Conservation (phyloP, 164 flowering plant genomes). For the Vitis rotundifolia region DNA sequence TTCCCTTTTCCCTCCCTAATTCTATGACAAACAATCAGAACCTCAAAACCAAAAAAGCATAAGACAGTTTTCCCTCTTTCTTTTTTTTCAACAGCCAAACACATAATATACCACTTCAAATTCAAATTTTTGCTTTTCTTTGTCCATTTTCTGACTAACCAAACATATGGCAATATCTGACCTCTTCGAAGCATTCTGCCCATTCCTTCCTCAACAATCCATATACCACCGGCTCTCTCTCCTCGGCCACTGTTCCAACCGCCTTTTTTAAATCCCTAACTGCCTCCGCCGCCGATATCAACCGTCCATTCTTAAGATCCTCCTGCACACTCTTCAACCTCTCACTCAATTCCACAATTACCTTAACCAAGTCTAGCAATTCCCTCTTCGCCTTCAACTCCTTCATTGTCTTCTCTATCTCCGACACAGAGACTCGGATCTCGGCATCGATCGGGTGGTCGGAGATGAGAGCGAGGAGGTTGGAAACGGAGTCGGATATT, state of each 20-base stretch:
- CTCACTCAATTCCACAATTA: constrained; percentile 45
- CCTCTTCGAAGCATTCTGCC: constrained; percentile 79
- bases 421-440: constrained; percentile 32
- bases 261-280: constrained; percentile 60
- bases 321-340: constrained; percentile 50
- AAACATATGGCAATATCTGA: constrained; percentile 9
- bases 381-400: constrained; percentile 67
- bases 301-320: constrained; percentile 45
- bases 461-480: constrained; percentile 41
- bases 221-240: constrained; percentile 59
- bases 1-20: too few relatives aligned
- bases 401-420: constrained; percentile 33
- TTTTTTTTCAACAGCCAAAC: constrained; percentile 1
- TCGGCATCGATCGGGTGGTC: constrained; percentile 50
- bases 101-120: not conserved
- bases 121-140: not conserved
- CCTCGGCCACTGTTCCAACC: constrained; percentile 30
- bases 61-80: not conserved
- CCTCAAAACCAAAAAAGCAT: too few relatives aligned
- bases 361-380: constrained; percentile 41
- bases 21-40: too few relatives aligned
- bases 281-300: constrained; percentile 58
- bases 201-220: constrained; percentile 70
- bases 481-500: constrained; percentile 34
- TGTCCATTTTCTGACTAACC: too few relatives aligned